phyloP scores from a whole-genome alignment of 2,329 filamentous ascomycete species.

The Cordyceps tenuipes region DNA sequence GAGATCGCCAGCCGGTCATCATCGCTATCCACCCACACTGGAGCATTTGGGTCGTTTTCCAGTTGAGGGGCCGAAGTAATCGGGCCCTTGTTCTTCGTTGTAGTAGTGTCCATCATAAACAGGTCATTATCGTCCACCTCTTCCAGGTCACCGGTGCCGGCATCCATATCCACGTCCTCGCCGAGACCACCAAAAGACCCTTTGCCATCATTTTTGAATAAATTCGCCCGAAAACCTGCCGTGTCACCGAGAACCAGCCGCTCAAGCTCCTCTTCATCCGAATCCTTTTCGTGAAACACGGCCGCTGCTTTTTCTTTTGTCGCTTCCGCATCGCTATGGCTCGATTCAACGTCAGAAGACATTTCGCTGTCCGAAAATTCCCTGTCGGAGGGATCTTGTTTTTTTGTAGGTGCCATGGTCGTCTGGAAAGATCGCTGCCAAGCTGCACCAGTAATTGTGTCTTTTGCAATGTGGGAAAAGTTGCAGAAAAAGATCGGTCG shows the following conservation, averaged over 20 bases:
- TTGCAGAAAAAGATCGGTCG: slow-evolving; percentile 16
- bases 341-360: slow-evolving; percentile 13
- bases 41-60: slow-evolving; percentile 30
- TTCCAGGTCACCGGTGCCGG: slow-evolving; percentile 46
- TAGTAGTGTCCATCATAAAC: slow-evolving; percentile 72
- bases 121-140: slow-evolving; percentile 68
- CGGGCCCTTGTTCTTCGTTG: slow-evolving; percentile 30
- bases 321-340: slow-evolving; percentile 23
- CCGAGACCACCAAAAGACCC: slow-evolving; percentile 27
- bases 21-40: slow-evolving; percentile 91
- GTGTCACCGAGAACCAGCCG: slow-evolving; percentile 81
- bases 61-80: slow-evolving; percentile 17
- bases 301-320: slow-evolving; percentile 14
- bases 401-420: slow-evolving; percentile 24
- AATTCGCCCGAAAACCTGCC: slow-evolving; percentile 66
- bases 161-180: slow-evolving; percentile 34
- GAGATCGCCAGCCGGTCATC: slow-evolving; percentile 84
- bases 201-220: slow-evolving; percentile 44
- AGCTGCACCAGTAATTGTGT: slow-evolving; percentile 12
- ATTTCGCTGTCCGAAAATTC: slow-evolving; percentile 20
- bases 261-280: slow-evolving; percentile 78
- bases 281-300: slow-evolving; percentile 57
- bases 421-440: slow-evolving; percentile 13
- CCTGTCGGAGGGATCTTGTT: slow-evolving; percentile 24
- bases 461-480: slow-evolving; percentile 3